Percentiles rank a stretch among this genome's conserved stretches.
phyloP scores from a whole-genome alignment of 371 early-diverging fungal genomes.

The Rhizopus sp. region DNA sequence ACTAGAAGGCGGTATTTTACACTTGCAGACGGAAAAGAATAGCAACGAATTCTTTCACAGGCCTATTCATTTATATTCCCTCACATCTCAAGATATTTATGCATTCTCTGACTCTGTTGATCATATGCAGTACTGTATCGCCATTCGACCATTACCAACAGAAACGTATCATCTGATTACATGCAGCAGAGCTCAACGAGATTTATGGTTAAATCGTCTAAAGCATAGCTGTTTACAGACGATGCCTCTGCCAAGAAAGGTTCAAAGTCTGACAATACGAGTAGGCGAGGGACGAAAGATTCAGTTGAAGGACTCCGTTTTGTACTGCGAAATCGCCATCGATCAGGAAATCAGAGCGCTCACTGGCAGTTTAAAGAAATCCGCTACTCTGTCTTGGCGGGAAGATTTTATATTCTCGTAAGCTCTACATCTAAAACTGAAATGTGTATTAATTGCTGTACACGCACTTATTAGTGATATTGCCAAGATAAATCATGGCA shows the following conservation, averaged over 20 bases:
- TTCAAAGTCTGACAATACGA: conserved; percentile 42
- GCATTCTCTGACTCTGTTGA: conserved; percentile 55
- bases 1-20: conserved; percentile 19
- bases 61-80: conserved; percentile 20
- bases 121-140: conserved; percentile 53
- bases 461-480: conserved; percentile 34
- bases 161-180: conserved; percentile 57
- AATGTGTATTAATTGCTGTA: background rate
- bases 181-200: conserved; percentile 47
- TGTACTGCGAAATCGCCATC: conserved; percentile 51
- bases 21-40: conserved; percentile 26
- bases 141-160: conserved; percentile 40
- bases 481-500: conserved; percentile 41
- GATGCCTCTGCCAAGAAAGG: conserved; percentile 23
- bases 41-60: conserved; percentile 21
- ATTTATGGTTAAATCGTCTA: conserved; percentile 55
- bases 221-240: conserved; percentile 41
- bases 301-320: conserved; percentile 24
- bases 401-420: conserved; percentile 52
- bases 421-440: background rate
- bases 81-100: conserved; percentile 47
- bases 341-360: conserved; percentile 54
- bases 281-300: conserved; percentile 54
- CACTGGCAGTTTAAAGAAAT: conserved; percentile 45
- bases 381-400: conserved; percentile 44